phyloP scores from a whole-genome alignment of 1,284 basidiomycete species.

The Rhodotorula sp. region DNA sequence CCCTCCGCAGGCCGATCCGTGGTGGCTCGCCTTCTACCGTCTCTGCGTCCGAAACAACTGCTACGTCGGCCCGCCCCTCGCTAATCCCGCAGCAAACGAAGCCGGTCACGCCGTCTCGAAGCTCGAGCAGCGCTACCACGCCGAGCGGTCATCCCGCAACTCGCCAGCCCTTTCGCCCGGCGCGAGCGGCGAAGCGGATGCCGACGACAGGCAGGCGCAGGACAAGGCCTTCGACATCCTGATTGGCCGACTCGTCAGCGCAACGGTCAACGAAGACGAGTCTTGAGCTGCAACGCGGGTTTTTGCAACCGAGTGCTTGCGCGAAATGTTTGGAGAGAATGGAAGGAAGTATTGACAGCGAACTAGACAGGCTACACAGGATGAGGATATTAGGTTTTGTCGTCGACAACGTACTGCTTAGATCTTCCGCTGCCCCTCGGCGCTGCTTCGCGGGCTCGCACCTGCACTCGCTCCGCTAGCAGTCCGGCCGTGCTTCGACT shows the following conservation, averaged over 20 bases:
- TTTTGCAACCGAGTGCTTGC: no score
- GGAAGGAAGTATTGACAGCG: no score
- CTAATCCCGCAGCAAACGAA: background rate
- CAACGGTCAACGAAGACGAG: conserved; percentile 24
- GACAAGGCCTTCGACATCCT: conserved; percentile 34
- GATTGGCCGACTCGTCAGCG: conserved; percentile 28
- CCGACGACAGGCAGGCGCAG: background rate
- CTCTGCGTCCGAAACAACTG: conserved; percentile 43
- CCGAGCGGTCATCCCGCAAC: background rate
- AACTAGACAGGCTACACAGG: no score
- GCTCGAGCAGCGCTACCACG: conserved; percentile 29
- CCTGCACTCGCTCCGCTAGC: no score
- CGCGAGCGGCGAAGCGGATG: background rate
- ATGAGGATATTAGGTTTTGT: no score
- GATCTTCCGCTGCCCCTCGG: no score
- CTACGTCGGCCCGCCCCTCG: conserved; percentile 26
- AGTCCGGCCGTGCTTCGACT: no score
- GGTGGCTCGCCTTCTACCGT: conserved; percentile 47
- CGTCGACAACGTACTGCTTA: no score
- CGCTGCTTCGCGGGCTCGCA: no score
- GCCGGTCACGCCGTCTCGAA: conserved; percentile 21
- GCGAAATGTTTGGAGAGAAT: no score
- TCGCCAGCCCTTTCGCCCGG: background rate
- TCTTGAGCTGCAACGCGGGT: no score
- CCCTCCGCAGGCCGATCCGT: conserved; percentile 42